Base-by-base conservation (phyloP, 495 filamentous ascomycete species). In the Massariosphaeria phaeospora region DNA sequence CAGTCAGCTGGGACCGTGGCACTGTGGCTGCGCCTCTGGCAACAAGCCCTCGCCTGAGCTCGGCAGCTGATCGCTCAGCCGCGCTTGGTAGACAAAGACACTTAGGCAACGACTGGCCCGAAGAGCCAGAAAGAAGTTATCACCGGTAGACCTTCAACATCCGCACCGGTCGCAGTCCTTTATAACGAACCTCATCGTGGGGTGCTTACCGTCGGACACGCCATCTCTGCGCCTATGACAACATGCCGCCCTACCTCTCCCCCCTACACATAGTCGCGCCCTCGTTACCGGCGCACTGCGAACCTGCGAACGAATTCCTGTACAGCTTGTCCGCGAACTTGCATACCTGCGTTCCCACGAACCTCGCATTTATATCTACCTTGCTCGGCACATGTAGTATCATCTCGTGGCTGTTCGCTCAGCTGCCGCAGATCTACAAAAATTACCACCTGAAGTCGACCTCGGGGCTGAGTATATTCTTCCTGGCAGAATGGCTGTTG, bases 401-500 rank as follows among this genome's bases (percentile, higher is more conserved):
- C 31, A 59, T 81, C 33, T 80, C 84, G 43, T 88, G 84, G 84
- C 72, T 88, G n/a, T 88, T 86, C 62, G 84, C 85, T 24, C 85
- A 88, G 66, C 69, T 88, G 17, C 84, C 84, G 2, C 84, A 88
- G 60, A 84, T 88, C 36, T 82, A 77, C 68, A 85, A 85, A 72
- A 88, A 88, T 65, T 80, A 79, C 58, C 73, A 74, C 40, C 62
- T 84, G 8, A 71, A 80, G 54, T 86, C 83, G 2, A 85, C 83
- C 0, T 81, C 83, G 5, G 84, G 84, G 3, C 65, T 88, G 34
- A 85, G 81, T 2, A 74, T 84, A 48, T 84, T 79, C 52, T 88
- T 88, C 62, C 67, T 88, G 33, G 69, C 79, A 1, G 82, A 85
- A 64, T 88, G 84, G 84, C 75, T 83, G 48, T 65, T 83, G 3